phyloP scores from a whole-genome alignment of 495 filamentous ascomycete species.

The Neurospora hispaniola region DNA sequence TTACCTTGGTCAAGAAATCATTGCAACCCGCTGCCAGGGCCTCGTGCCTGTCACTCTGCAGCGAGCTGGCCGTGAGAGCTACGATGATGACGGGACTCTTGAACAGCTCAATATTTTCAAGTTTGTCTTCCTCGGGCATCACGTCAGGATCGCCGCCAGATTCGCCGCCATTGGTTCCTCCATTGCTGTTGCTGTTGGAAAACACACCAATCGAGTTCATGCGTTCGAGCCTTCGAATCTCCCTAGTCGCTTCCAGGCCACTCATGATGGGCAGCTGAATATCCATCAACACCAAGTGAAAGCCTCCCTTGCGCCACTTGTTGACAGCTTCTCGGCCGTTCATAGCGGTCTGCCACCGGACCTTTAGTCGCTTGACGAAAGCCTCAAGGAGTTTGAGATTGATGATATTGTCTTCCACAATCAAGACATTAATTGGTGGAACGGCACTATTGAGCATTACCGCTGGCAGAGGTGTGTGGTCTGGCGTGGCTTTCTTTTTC shows the following conservation, averaged over 20 bases:
- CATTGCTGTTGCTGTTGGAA: slow-evolving; percentile 29
- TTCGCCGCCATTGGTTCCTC: slow-evolving; percentile 21
- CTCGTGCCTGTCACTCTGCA: slow-evolving; percentile 92
- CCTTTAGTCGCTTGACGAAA: slow-evolving; percentile 92
- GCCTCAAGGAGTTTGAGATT: slow-evolving; percentile 87
- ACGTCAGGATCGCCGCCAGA: slow-evolving; percentile 11
- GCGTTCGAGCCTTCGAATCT: slow-evolving; percentile 82
- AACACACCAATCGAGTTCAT: slow-evolving; percentile 88
- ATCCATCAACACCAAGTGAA: slow-evolving; percentile 96
- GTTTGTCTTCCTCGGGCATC: slow-evolving; percentile 49
- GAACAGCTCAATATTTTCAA: slow-evolving; percentile 66
- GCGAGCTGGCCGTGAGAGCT: slow-evolving; percentile 80
- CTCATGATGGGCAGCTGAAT: slow-evolving; percentile 98
- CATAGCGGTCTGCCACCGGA: slow-evolving; percentile 94
- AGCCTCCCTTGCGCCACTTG: slow-evolving; percentile 91
- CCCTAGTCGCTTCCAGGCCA: slow-evolving; percentile 90
- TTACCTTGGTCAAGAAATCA: slow-evolving; percentile 95
- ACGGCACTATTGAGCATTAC: slow-evolving; percentile 75
- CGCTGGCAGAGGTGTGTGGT: slow-evolving; percentile 42
- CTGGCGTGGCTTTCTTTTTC: slow-evolving; percentile 40
- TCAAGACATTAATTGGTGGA: slow-evolving; percentile 93
- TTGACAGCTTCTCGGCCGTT: slow-evolving; percentile 85
- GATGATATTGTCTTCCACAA: slow-evolving; percentile 98
- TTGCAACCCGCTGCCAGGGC: slow-evolving; percentile 94
- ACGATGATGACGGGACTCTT: slow-evolving; percentile 97